Evolutionary conservation across 148 eudicot species (phyloP), one percentile per base, ranked within the genome.

Genomic region (Rhododendron ovatum): DNA sequence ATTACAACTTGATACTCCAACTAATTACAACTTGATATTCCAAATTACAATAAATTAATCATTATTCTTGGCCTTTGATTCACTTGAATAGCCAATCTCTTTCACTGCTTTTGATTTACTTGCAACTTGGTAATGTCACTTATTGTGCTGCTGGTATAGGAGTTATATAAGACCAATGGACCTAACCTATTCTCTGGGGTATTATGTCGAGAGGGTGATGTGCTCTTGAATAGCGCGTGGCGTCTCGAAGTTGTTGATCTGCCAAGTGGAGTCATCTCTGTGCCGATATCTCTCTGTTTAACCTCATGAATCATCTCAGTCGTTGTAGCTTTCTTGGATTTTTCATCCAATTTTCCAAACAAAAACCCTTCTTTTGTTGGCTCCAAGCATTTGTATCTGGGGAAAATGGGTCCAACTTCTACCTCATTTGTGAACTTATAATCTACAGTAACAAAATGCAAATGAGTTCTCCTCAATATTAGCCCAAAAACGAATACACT

Each of bases 211-310:
- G 89, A 92, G 0, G 98, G 98, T 0, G 98, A 96, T 7, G 88
- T 78, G 88, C 91, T 91, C 85, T 78, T 93, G 80, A 94, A 91
- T 2, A 98, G 98, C 26, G 98, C 92, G 61, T 89, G 93, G 63
- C 98, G 93, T 88, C 96, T 91, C 80, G 96, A 96, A 81, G 96
- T 93, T 35, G 93, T 93, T 24, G 93, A 92, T 83, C 98, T 96
- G 17, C 92, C 98, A 50, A 96, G 88, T 0, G 95, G 98, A 26
- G 98, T 94, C 98, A 94, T 96, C 84, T 41, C 45, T 41, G 45
- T 41, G 45, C 45, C 7, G 7, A 41, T 41, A 41, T 6, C 7
- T 41, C 45, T 41, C 7, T 5, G 7, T 41, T 41, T 41, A 41
- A 41, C 45, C 45, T 41, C 45, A 41, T 41, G 45, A 41, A 41